Evolutionary conservation across 768 basidiomycete species (phyloP).

Genomic region (Pisolithus marmoratus): DNA sequence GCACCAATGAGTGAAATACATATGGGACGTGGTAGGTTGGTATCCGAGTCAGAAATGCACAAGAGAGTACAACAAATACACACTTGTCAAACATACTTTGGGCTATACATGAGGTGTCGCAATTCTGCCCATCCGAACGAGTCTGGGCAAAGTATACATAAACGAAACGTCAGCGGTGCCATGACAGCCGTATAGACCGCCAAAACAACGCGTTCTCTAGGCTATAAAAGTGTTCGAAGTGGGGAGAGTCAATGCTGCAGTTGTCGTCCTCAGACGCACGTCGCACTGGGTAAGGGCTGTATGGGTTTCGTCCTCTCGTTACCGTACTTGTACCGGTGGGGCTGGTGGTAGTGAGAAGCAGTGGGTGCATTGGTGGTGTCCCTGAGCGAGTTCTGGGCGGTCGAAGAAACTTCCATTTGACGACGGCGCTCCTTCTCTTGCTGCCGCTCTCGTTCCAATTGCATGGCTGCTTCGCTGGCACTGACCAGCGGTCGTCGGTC

Average conservation of each 20-base stretch:
- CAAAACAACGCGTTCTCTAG: not conserved
- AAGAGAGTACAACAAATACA: not conserved
- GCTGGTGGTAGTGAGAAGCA: slow-evolving; percentile 8
- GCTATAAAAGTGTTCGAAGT: not conserved
- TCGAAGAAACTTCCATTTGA: slow-evolving; percentile 12
- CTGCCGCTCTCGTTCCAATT: slow-evolving; percentile 40
- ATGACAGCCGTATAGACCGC: too few species aligned
- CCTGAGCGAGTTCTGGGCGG: slow-evolving; percentile 17
- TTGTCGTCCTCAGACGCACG: slow-evolving; percentile 7
- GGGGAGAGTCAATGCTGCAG: not conserved
- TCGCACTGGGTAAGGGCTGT: slow-evolving; percentile 11
- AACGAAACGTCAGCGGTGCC: not conserved
- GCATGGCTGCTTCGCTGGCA: slow-evolving; percentile 51
- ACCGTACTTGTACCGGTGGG: slow-evolving; percentile 13
- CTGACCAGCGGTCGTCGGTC: slow-evolving; percentile 33
- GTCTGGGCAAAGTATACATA: not conserved
- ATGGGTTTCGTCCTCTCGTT: slow-evolving; percentile 10
- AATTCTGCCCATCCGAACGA: not conserved
- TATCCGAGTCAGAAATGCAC: not conserved
- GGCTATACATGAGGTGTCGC: not conserved
- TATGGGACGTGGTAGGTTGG: not conserved
- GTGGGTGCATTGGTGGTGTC: slow-evolving; percentile 23
- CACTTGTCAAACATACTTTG: not conserved
- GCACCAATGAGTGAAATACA: not conserved
- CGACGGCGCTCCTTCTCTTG: slow-evolving; percentile 31